These are phyloP conservation scores for Prunus padus DNA, from an alignment of 306 rosid species.

Conservation along the genomic window DNA sequence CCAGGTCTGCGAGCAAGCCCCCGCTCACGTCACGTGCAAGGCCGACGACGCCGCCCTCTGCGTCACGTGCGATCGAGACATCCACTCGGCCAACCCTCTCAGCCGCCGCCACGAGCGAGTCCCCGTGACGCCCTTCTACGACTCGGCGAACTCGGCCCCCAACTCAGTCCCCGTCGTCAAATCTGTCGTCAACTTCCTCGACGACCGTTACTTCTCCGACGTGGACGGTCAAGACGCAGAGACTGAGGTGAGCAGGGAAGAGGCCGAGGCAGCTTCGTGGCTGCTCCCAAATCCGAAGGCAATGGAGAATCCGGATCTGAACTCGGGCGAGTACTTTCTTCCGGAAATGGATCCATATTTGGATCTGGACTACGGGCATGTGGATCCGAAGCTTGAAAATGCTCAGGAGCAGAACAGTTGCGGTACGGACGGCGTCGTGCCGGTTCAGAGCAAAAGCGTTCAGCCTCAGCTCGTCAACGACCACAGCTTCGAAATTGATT, in stretches of 20 bases:
- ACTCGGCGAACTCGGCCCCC: constrained; percentile 32
- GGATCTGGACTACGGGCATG: constrained; percentile 67
- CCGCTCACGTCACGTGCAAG: constrained; percentile 88
- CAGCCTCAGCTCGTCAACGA: constrained; percentile 33
- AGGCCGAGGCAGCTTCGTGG: constrained; percentile 96
- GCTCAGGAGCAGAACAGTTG: constrained; percentile 61
- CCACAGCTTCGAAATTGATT: constrained; percentile 42
- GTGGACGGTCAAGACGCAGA: constrained; percentile 32
- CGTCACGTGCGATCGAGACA: constrained; percentile 80
- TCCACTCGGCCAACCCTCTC: constrained; percentile 93
- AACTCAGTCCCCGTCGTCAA: constrained; percentile 9
- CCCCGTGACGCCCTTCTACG: constrained; percentile 56
- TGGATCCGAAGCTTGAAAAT: constrained; percentile 58
- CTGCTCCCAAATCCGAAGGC: constrained; percentile 62
- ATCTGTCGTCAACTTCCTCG: constrained; percentile 41
- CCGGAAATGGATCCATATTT: constrained; percentile 61
- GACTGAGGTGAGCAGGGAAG: constrained; percentile 69
- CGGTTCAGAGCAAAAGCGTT: constrained; percentile 48
- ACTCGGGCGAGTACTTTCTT: constrained; percentile 49
- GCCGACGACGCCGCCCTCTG: constrained; percentile 96
- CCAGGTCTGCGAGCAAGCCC: constrained; percentile 92
- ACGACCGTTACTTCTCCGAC: constrained; percentile 56
- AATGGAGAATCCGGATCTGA: constrained; percentile 50
- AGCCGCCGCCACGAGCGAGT: constrained; percentile 86
- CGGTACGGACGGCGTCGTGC: constrained; percentile 78